phyloP scores from a whole-genome alignment of 2,329 filamentous ascomycete genomes.

The Colletotrichum tropicicola region DNA sequence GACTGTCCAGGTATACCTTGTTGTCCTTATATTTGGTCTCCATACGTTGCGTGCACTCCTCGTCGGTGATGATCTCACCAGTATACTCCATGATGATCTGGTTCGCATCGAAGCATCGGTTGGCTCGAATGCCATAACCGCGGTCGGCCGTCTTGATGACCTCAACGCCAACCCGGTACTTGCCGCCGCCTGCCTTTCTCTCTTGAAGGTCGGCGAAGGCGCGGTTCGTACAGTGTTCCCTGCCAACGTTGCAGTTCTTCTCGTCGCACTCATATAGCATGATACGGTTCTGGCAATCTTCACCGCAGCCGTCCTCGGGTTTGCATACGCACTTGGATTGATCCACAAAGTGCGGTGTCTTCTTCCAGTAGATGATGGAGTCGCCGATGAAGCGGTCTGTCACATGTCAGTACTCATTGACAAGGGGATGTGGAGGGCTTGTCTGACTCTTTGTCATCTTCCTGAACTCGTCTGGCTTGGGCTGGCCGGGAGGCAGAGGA shows the following conservation, averaged over 20 bases:
- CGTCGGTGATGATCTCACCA: constrained; percentile 95
- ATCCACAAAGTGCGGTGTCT: constrained; percentile 76
- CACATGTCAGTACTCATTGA: not conserved
- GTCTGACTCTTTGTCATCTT: constrained; percentile 88
- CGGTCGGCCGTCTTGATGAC: constrained; percentile 90
- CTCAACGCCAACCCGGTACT: constrained; percentile 93
- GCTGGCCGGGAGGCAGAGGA: constrained; percentile 83
- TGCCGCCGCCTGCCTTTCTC: constrained; percentile 80
- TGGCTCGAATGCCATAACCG: constrained; percentile 91
- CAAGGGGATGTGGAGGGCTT: not conserved
- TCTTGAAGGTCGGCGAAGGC: constrained; percentile 83
- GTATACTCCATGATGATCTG: constrained; percentile 99
- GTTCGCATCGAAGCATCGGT: constrained; percentile 84
- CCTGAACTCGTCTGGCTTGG: constrained; percentile 92
- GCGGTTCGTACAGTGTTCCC: constrained; percentile 82
- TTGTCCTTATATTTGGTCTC: constrained; percentile 93
- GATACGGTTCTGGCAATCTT: constrained; percentile 91
- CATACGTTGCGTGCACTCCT: constrained; percentile 94
- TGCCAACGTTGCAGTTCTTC: constrained; percentile 83
- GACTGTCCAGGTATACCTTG: constrained; percentile 66
- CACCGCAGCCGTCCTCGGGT: constrained; percentile 82
- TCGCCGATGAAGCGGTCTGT: constrained; percentile 87
- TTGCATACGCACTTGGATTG: constrained; percentile 82
- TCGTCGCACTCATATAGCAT: constrained; percentile 98
- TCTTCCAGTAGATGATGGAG: constrained; percentile 82